Percentiles rank a stretch among this genome's conserved stretches.
Conservation (phyloP, 2,329 filamentous ascomycete genomes). For the Venturia carpophila region DNA sequence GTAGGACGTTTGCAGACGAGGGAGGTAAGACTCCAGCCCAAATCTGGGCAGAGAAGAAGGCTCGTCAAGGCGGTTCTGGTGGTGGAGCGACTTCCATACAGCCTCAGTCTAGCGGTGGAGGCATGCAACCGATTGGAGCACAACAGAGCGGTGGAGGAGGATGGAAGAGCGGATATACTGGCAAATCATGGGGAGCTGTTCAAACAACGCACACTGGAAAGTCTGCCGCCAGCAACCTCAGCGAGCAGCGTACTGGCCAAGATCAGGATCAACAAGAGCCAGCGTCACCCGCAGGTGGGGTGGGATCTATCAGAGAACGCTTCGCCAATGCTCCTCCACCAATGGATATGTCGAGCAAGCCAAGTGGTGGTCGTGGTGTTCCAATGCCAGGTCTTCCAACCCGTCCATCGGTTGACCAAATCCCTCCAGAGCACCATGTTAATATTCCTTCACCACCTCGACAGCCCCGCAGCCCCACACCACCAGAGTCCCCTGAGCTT, state of each 20-base stretch:
- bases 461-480: constrained; percentile 39
- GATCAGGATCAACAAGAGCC: constrained; percentile 45
- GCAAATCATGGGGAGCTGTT: constrained; percentile 84
- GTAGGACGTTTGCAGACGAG: constrained; percentile 87
- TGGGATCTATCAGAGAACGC: constrained; percentile 70
- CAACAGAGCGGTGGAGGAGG: constrained; percentile 66
- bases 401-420: constrained; percentile 42
- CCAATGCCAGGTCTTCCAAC: constrained; percentile 70
- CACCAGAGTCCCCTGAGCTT: constrained; percentile 24
- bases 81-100: constrained; percentile 30
- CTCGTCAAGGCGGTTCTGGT: constrained; percentile 55
- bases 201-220: constrained; percentile 65
- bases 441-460: constrained; percentile 37
- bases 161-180: constrained; percentile 87
- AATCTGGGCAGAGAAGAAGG: constrained; percentile 96
- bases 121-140: constrained; percentile 44
- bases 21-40: constrained; percentile 96
- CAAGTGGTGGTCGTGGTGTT: constrained; percentile 59
- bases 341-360: constrained; percentile 61
- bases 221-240: constrained; percentile 44
- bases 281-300: constrained; percentile 52
- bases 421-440: constrained; percentile 48
- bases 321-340: constrained; percentile 58
- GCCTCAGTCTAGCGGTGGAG: constrained; percentile 21
- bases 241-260: constrained; percentile 57